phyloP scores from a whole-genome alignment of 1,284 basidiomycete genomes.

The Peniophora sp. region DNA sequence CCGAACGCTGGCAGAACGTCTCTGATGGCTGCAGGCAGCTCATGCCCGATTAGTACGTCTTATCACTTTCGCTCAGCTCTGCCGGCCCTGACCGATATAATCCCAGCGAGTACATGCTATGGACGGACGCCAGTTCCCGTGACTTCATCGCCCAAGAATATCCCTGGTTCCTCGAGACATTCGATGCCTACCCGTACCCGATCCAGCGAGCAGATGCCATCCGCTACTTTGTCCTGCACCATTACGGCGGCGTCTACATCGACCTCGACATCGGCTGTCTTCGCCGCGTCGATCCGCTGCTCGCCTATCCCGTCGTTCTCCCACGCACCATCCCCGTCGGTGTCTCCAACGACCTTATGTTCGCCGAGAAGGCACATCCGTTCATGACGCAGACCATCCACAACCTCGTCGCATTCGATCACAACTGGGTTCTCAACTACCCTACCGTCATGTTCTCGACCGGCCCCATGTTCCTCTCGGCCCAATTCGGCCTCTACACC shows the following conservation, averaged over 20 bases:
- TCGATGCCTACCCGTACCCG: slow-evolving; percentile 85
- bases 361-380: slow-evolving; percentile 78
- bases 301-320: slow-evolving; percentile 85
- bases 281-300: slow-evolving; percentile 83
- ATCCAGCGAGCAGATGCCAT: slow-evolving; percentile 98
- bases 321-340: slow-evolving; percentile 96
- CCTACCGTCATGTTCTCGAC: slow-evolving; percentile 99
- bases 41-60: slow-evolving; percentile 85
- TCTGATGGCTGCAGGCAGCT: slow-evolving; percentile 79
- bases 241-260: slow-evolving; percentile 94
- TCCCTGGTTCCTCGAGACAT: slow-evolving; percentile 88
- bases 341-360: slow-evolving; percentile 96
- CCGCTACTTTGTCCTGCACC: slow-evolving; percentile 95
- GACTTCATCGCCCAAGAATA: slow-evolving; percentile 88
- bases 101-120: slow-evolving; percentile 87
- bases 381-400: slow-evolving; percentile 93
- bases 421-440: slow-evolving; percentile 90
- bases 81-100: slow-evolving; percentile 4
- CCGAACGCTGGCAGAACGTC: slow-evolving; percentile 73
- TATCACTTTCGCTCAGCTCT: slow-evolving; percentile 11
- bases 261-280: slow-evolving; percentile 96
- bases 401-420: slow-evolving; percentile 88
- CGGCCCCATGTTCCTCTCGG: slow-evolving; percentile 89
- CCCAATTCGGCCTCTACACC: slow-evolving; percentile 79
- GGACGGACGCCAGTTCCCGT: slow-evolving; percentile 90